Evolutionary conservation across 225 moss, liverwort and hornwort genomes (phyloP).

Genomic region (Sphagnum tenellum): DNA sequence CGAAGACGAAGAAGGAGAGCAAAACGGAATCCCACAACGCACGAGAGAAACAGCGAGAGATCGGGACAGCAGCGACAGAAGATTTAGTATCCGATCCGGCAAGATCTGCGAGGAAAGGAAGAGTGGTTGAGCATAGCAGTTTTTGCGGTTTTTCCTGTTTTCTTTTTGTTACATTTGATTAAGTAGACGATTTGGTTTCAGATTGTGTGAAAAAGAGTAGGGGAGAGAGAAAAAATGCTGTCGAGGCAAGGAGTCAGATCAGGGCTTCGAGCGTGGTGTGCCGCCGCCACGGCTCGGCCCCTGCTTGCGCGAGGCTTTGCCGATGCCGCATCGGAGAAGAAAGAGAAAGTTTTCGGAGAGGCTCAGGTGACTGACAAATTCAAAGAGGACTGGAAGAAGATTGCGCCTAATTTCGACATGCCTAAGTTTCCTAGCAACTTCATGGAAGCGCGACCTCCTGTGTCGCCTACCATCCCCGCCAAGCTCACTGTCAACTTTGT

Average conservation of each 20-base stretch:
- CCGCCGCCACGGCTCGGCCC: constrained; percentile 16
- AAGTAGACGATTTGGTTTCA: too few relatives aligned
- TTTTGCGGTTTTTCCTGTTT: too few relatives aligned
- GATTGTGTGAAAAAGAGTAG: too few relatives aligned
- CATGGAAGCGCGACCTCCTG: constrained; percentile 47
- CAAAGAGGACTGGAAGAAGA: constrained; percentile 59
- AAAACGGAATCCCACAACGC: too few relatives aligned
- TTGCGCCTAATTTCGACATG: constrained; percentile 65
- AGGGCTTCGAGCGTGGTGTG: constrained; percentile 24
- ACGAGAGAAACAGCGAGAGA: too few relatives aligned
- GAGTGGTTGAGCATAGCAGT: too few relatives aligned
- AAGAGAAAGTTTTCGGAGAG: constrained; percentile 9
- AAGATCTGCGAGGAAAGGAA: too few relatives aligned
- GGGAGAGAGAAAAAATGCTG: constrained; percentile 22
- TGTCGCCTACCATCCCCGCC: constrained; percentile 38
- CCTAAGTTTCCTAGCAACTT: constrained; percentile 62
- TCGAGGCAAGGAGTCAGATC: constrained; percentile 28
- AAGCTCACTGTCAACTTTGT: constrained; percentile 73
- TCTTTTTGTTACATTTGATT: too few relatives aligned
- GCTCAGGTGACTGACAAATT: constrained; percentile 40
- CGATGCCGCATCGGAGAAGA: constrained; percentile 6
- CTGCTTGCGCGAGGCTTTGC: constrained; percentile 18
- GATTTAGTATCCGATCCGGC: too few relatives aligned
- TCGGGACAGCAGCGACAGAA: too few relatives aligned
- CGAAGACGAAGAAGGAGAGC: too few relatives aligned